Conservation (phyloP, 148 eudicot species). For the Nyssa sinensis region DNA sequence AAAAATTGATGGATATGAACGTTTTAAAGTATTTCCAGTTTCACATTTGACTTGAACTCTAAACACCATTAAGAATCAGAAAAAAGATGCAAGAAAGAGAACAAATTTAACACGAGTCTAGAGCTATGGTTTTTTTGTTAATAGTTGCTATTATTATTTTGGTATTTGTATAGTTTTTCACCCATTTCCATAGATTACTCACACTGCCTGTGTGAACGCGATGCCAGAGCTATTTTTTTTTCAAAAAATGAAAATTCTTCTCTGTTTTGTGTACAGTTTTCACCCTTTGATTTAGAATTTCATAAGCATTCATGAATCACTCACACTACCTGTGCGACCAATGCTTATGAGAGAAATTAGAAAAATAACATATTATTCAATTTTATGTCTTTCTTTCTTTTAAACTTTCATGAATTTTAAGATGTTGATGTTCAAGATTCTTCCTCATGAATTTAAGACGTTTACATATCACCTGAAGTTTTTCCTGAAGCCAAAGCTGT, state of each 20-base stretch:
- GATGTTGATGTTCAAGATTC: background rate
- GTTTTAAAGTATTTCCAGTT: background rate
- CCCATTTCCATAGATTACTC: too few relatives aligned
- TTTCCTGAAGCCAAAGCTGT: background rate
- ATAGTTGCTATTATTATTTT: too few relatives aligned
- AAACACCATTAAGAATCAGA: background rate
- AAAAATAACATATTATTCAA: background rate
- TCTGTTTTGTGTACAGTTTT: background rate
- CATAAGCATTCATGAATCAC: too few relatives aligned
- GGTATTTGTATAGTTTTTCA: too few relatives aligned
- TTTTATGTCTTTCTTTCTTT: slow-evolving; percentile 10
- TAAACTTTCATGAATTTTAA: slow-evolving; percentile 7
- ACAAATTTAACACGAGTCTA: background rate
- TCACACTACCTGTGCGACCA: background rate
- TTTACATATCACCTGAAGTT: slow-evolving; percentile 6
- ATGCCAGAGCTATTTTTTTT: too few relatives aligned
- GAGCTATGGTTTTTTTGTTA: too few relatives aligned
- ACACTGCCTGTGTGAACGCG: too few relatives aligned
- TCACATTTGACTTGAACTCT: background rate
- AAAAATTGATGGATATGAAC: background rate
- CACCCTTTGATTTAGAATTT: background rate
- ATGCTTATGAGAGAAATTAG: background rate
- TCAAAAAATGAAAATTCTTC: too few relatives aligned
- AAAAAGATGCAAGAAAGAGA: background rate
- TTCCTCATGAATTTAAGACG: background rate